Evolutionary conservation across 257 asterid species (phyloP), one percentile per base, ranked within the genome.

Genomic region (Salvia miltiorrhiza): DNA sequence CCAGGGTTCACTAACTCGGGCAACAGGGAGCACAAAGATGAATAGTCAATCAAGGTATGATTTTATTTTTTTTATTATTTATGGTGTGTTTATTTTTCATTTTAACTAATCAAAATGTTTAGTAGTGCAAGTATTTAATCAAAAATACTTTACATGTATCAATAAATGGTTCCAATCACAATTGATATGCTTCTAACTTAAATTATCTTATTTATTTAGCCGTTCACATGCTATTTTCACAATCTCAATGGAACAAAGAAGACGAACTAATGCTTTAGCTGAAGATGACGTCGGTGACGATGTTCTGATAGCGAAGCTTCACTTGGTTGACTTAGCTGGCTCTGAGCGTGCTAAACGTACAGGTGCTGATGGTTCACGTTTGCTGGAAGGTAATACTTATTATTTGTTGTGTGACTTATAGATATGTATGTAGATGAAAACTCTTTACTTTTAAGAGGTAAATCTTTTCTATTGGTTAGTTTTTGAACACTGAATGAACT

Each of bases 171-270:
- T 55, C 76, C 28, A 41, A 44, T 16, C 21, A 3, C 9, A 14
- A 53, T 67, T 28, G 40, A 41, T 43, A 52, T 47, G 56, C 44
- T 70, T 70, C 70, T 78, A 45, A 59, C 65, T 4, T 33, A 13
- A 0, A 28, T 21, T 71, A 44, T 33, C 67, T 56, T 50, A 23
- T 71, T 61, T 61, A 19, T 75, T 21, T 61, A 94, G 99, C 55
- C 99, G 99, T 37, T 94, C 99, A 11, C 99, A 94, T 85, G 99
- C 99, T 74, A 94, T 94, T 71, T 94, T 94, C 78, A 94, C 97
- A 49, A 94, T 94, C 57, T 77, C 93, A 8, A 82, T 94, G 90
- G 97, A 91, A 68, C 99, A 94, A 86, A 86, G 79, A 78, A 87
- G 90, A 80, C 67, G 32, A 20, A 4, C 80, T 40, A 72, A 66